A percentile compares a stretch with the other conserved stretches of the same genome.
These are phyloP conservation scores for Rhizopus microsporus DNA, from an alignment of 371 early-diverging fungal genomes.

Conservation along the genomic window DNA sequence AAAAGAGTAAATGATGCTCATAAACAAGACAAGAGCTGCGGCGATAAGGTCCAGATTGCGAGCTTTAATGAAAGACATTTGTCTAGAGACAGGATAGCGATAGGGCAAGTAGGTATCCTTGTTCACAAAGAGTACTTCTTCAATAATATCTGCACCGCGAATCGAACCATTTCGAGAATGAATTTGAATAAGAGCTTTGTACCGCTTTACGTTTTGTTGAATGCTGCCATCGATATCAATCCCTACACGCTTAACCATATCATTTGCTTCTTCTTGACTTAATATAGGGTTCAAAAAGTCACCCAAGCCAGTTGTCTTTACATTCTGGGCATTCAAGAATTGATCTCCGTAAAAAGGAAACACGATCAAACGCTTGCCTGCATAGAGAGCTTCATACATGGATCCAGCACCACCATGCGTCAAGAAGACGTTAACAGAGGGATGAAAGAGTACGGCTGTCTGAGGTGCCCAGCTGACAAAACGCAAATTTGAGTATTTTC, in stretches of 20 bases:
- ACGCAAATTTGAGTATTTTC: slow-evolving; percentile 13
- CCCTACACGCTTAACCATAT: slow-evolving; percentile 1
- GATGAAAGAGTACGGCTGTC: slow-evolving; percentile 38
- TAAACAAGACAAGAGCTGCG: background rate
- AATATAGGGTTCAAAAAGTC: slow-evolving; percentile 7
- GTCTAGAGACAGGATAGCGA: slow-evolving; percentile 16
- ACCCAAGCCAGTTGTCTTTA: slow-evolving; percentile 11
- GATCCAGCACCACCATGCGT: slow-evolving; percentile 47
- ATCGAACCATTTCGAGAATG: slow-evolving; percentile 11
- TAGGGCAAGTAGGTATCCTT: slow-evolving; percentile 18
- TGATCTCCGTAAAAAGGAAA: slow-evolving; percentile 47
- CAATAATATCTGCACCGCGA: slow-evolving; percentile 27
- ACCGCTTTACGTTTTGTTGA: slow-evolving; percentile 10
- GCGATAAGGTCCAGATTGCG: slow-evolving; percentile 28
- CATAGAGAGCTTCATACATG: slow-evolving; percentile 33
- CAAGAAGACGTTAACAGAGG: slow-evolving; percentile 34
- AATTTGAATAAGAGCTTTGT: slow-evolving; percentile 31
- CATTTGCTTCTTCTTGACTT: slow-evolving; percentile 6
- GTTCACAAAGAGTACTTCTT: slow-evolving; percentile 30
- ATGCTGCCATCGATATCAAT: slow-evolving; percentile 7
- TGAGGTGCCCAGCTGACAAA: slow-evolving; percentile 45
- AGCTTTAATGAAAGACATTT: slow-evolving; percentile 31
- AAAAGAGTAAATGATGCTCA: too few relatives aligned
- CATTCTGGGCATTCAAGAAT: slow-evolving; percentile 23
- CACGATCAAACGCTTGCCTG: slow-evolving; percentile 29